Percentiles rank a stretch among this genome's conserved stretches.
Conservation (phyloP, 768 basidiomycete species). For the Lactifluus piperatus region DNA sequence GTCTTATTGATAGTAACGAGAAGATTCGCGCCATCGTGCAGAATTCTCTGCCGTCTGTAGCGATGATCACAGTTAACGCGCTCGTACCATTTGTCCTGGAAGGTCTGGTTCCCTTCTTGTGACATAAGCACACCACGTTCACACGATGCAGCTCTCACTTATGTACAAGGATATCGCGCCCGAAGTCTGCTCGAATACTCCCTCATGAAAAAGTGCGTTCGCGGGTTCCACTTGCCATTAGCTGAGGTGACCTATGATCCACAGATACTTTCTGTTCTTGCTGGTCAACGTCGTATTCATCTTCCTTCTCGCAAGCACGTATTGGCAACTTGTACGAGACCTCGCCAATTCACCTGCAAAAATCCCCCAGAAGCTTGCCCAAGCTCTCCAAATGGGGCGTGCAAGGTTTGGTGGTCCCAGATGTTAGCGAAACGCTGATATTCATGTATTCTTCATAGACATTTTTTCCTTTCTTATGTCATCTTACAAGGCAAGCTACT, state of each 20-base stretch:
- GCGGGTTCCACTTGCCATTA: constrained; percentile 8
- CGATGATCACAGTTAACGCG: constrained; percentile 85
- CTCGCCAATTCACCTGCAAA: constrained; percentile 90
- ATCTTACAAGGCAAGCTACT: constrained; percentile 59
- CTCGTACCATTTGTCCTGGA: constrained; percentile 83
- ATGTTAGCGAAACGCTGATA: constrained; percentile 9
- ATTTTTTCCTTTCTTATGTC: constrained; percentile 82
- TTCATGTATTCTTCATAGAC: constrained; percentile 30
- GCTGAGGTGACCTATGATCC: background rate
- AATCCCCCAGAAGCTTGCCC: constrained; percentile 87
- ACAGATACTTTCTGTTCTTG: constrained; percentile 89
- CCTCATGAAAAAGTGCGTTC: constrained; percentile 74
- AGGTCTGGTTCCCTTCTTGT: constrained; percentile 35
- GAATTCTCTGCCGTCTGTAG: constrained; percentile 88
- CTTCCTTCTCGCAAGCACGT: constrained; percentile 85
- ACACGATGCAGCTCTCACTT: constrained; percentile 49
- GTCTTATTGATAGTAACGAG: constrained; percentile 74
- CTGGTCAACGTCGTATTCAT: constrained; percentile 91
- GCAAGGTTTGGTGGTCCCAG: constrained; percentile 41
- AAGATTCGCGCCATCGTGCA: constrained; percentile 83
- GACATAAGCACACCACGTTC: background rate
- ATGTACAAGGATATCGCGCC: constrained; percentile 84
- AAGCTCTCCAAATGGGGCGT: constrained; percentile 67
- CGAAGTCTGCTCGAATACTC: constrained; percentile 93
- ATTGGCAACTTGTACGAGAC: constrained; percentile 86